Base-by-base conservation (phyloP, 345 rosid genomes). In the Rhodamnia rubescens region DNA sequence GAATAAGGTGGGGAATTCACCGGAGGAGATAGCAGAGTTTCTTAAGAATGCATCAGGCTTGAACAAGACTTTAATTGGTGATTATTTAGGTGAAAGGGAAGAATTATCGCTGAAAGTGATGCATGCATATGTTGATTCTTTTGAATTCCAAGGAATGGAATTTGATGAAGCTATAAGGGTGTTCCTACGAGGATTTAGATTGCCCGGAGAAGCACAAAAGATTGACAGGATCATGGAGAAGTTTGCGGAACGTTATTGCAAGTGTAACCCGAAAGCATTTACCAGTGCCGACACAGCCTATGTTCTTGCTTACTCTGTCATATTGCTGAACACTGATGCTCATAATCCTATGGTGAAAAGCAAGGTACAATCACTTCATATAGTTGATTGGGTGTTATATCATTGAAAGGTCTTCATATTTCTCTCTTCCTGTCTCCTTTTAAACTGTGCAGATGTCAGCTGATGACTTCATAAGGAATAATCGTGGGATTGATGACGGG, bases 201-300 rank as follows among this genome's bases (percentile, higher is more conserved):
- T 97, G 90, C 99, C 99, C 27, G 99, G 99, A 86, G 99, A 97
- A 90, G 99, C 99, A 83, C 99, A 97, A 87, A 97, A 97, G 92
- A 97, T 97, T 86, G 99, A 97, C 88, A 95, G 99, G 75, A 96
- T 97, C 87, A 97, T 97, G 99, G 99, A 97, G 88, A 97, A 97
- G 92, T 97, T 97, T 88, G 92, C 99, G 36, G 99, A 96, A 91
- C 95, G 98, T 84, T 97, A 93, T 88, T 97, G 99, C 91, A 96
- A 96, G 91, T 97, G 99, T 88, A 97, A 97, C 86, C 97, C 98
- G 61, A 96, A 96, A 87, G 97, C 92, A 86, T 97, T 97, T 88
- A 95, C 90, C 40, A 97, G 98, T 88, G 99, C 99, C 52, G 99
- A 97, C 84, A 97, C 99, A 29, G 99, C 99, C 86, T 97, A 97